Percentiles rank a stretch among this genome's conserved stretches.
phyloP scores from a whole-genome alignment of 495 filamentous ascomycete genomes.

The Trichoderma reesei region DNA sequence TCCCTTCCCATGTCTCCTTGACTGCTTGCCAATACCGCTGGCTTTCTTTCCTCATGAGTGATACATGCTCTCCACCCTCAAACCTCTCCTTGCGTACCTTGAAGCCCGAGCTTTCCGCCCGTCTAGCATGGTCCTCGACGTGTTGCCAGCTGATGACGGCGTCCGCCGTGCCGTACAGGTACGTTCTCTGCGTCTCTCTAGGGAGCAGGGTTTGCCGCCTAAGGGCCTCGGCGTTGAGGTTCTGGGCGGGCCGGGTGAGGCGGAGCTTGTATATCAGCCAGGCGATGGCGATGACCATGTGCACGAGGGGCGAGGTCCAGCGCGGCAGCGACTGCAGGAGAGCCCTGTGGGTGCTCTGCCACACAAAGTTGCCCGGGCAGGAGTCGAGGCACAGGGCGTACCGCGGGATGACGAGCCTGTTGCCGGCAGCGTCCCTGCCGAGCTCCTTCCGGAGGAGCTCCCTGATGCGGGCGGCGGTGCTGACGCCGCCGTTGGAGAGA shows the following conservation, averaged over 20 bases:
- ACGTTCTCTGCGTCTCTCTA: slow-evolving; percentile 29
- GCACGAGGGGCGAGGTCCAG: slow-evolving; percentile 21
- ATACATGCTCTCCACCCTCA: slow-evolving; percentile 30
- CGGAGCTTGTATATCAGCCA: slow-evolving; percentile 26
- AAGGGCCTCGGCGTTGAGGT: slow-evolving; percentile 22
- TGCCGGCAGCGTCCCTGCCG: slow-evolving; percentile 2
- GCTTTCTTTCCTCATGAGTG: slow-evolving; percentile 28
- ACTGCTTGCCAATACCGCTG: slow-evolving; percentile 34
- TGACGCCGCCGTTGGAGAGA: slow-evolving; percentile 36
- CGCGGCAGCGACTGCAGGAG: slow-evolving; percentile 19
- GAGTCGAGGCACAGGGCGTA: slow-evolving; percentile 33
- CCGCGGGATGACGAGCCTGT: slow-evolving; percentile 17
- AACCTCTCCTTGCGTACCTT: slow-evolving; percentile 28
- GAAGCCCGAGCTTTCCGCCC: slow-evolving; percentile 24
- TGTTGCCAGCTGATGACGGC: slow-evolving; percentile 28
- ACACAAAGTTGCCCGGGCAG: slow-evolving; percentile 26
- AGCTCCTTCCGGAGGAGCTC: not conserved
- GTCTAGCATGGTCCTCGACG: slow-evolving; percentile 30
- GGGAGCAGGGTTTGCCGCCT: slow-evolving; percentile 4
- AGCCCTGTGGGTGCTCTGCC: slow-evolving; percentile 19
- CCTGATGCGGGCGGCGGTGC: not conserved
- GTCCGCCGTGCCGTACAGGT: slow-evolving; percentile 33
- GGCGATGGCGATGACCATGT: slow-evolving; percentile 17
- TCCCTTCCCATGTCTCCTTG: slow-evolving; percentile 28
- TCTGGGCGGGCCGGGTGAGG: slow-evolving; percentile 12